These are phyloP conservation scores for Venturia carpophila DNA, from an alignment of 2,329 filamentous ascomycete genomes.

Conservation along the genomic window DNA sequence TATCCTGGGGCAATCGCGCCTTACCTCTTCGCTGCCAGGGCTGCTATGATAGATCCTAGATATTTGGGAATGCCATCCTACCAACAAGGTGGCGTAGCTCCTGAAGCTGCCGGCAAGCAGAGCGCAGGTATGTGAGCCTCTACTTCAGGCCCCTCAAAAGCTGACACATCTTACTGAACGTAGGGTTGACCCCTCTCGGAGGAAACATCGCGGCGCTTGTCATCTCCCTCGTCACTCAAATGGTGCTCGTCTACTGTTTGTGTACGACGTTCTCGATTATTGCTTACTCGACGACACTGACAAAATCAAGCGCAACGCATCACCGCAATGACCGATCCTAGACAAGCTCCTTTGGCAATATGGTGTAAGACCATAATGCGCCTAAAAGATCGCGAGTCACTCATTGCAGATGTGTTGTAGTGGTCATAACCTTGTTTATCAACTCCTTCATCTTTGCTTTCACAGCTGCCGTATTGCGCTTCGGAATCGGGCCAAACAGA, in stretches of 20 bases:
- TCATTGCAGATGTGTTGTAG: conserved; percentile 29
- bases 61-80: conserved; percentile 1
- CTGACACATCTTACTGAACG: not conserved
- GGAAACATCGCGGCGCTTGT: not conserved
- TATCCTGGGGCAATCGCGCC: not conserved
- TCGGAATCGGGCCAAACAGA: conserved; percentile 49
- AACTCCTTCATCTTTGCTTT: conserved; percentile 56
- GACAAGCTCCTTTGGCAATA: not conserved
- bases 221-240: not conserved
- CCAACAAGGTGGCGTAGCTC: not conserved
- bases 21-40: not conserved
- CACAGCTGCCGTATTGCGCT: conserved; percentile 48
- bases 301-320: not conserved
- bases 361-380: not conserved
- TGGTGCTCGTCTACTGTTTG: conserved; percentile 12
- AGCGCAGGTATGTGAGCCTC: not conserved
- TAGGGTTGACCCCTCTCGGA: not conserved
- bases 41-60: not conserved
- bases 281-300: not conserved
- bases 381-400: not conserved
- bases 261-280: not conserved
- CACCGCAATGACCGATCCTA: not conserved
- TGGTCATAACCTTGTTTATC: conserved; percentile 52
- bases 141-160: not conserved
- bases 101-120: not conserved